Evolutionary conservation across 257 asterid species (phyloP).

Genomic region (Solanum bukasovii): DNA sequence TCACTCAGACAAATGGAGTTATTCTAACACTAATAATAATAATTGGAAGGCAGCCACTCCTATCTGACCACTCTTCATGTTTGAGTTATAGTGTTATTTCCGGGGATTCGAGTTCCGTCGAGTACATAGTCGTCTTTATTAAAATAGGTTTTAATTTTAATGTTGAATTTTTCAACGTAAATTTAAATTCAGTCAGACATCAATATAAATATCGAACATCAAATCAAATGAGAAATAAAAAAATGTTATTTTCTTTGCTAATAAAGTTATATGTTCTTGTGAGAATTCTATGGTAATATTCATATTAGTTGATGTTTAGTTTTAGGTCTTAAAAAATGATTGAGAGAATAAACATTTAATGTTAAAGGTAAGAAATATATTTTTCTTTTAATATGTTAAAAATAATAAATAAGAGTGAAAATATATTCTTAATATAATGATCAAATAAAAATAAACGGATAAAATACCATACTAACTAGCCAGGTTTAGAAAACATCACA

Average conservation of each 20-base stretch:
- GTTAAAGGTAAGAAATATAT: no score
- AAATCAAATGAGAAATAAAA: not conserved
- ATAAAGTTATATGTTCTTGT: not conserved
- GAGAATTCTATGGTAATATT: not conserved
- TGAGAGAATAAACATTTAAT: not conserved
- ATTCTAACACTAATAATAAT: not conserved
- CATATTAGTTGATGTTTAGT: not conserved
- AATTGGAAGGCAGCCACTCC: not conserved
- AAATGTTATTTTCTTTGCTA: not conserved
- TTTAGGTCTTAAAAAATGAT: not conserved
- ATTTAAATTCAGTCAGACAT: no score
- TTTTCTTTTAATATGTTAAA: no score
- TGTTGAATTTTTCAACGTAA: not conserved
- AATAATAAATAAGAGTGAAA: no score
- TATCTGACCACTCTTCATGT: not conserved
- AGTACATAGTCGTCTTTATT: not conserved
- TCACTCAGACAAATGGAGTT: conserved; percentile 26
- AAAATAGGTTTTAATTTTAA: not conserved
- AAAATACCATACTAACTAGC: not conserved
- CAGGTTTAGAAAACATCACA: not conserved
- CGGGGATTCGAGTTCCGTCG: not conserved
- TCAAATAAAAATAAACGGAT: not conserved
- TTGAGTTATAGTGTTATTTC: not conserved
- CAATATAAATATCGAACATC: not conserved
- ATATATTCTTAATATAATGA: no score